Evolutionary conservation across 495 filamentous ascomycete genomes (phyloP).

Genomic region (Parathielavia appendiculata): DNA sequence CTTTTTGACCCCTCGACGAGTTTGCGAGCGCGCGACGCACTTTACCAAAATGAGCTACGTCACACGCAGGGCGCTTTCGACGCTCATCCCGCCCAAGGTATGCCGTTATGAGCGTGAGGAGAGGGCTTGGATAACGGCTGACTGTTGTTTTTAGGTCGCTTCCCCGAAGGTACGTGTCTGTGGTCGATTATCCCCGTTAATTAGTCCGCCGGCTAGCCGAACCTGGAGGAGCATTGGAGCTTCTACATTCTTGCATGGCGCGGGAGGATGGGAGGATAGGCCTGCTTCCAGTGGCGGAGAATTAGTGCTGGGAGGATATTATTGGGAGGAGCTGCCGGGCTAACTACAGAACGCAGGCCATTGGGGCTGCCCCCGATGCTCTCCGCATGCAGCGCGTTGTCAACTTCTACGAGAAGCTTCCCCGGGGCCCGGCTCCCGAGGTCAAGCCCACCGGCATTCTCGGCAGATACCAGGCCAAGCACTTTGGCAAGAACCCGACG

Average conservation of each 20-base stretch:
- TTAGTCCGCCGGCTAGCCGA: background rate
- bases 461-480: constrained; percentile 82
- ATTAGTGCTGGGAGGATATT: background rate
- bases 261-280: background rate
- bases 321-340: background rate
- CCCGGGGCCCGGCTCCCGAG: constrained; percentile 79
- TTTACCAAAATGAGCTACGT: constrained; percentile 82
- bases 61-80: constrained; percentile 83
- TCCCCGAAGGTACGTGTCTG: constrained; percentile 78
- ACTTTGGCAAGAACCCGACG: constrained; percentile 90
- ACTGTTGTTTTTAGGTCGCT: constrained; percentile 52
- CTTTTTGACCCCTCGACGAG: constrained; percentile 19
- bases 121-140: constrained; percentile 22
- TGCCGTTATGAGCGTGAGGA: constrained; percentile 21
- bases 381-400: constrained; percentile 93
- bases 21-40: constrained; percentile 24
- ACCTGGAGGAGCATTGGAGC: background rate
- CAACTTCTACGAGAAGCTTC: constrained; percentile 96
- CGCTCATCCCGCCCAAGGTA: constrained; percentile 98
- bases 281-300: background rate
- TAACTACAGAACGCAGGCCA: constrained; percentile 52
- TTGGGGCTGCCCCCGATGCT: constrained; percentile 90
- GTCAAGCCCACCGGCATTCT: constrained; percentile 72
- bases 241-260: background rate
- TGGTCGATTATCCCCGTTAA: constrained; percentile 1